phyloP scores from a whole-genome alignment of 257 asterid genomes.

The Verbena officinalis region DNA sequence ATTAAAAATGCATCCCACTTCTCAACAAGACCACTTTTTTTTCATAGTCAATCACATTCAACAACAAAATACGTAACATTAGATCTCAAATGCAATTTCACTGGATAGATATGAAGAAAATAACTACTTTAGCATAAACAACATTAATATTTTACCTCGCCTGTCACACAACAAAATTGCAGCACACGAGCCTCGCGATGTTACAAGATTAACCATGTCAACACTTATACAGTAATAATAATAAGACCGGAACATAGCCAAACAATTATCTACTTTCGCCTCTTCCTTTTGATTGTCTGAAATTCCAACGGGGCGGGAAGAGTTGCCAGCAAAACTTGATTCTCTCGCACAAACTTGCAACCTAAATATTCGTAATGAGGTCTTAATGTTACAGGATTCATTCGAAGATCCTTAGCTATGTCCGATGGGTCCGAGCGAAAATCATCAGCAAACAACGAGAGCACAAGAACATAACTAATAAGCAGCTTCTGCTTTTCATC shows the following conservation, averaged over 20 bases:
- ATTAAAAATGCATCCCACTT: too few relatives aligned
- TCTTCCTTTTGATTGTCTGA: slow-evolving; percentile 41
- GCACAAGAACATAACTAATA: slow-evolving; percentile 72
- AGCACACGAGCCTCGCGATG: too few relatives aligned
- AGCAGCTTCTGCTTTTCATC: slow-evolving; percentile 59
- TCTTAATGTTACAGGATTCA: slow-evolving; percentile 43
- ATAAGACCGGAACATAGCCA: too few relatives aligned
- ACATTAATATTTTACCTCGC: too few relatives aligned
- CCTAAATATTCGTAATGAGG: slow-evolving; percentile 64
- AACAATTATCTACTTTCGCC: slow-evolving; percentile 10
- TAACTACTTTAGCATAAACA: too few relatives aligned
- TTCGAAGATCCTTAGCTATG: slow-evolving; percentile 79
- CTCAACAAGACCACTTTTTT: too few relatives aligned
- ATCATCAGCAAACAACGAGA: slow-evolving; percentile 70
- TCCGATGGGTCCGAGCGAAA: slow-evolving; percentile 66
- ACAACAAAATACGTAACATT: too few relatives aligned
- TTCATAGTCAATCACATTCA: too few relatives aligned
- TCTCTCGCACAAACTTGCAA: slow-evolving; percentile 70
- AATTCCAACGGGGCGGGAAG: slow-evolving; percentile 76
- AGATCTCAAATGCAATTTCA: too few relatives aligned
- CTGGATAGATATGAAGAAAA: too few relatives aligned
- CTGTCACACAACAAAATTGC: too few relatives aligned
- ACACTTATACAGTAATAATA: background rate
- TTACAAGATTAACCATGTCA: background rate
- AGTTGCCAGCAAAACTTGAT: slow-evolving; percentile 47